Conservation (phyloP, 805 yeast genomes). For the Ogataea zsoltii region DNA sequence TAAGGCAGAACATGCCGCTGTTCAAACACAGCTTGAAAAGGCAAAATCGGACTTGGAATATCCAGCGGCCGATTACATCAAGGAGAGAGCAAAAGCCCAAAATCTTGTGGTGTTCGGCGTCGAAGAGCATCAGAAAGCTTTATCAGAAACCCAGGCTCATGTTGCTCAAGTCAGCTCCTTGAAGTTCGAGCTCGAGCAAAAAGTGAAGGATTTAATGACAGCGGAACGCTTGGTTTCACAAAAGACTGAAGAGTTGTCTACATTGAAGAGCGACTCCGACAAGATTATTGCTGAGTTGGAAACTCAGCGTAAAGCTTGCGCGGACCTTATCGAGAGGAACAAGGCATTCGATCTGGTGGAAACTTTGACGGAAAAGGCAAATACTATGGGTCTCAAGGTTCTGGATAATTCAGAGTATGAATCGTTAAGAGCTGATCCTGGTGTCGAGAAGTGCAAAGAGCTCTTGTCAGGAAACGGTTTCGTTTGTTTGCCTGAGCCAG, state of each 20-base stretch:
- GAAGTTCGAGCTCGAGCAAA: background rate
- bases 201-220: background rate
- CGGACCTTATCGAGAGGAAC: background rate
- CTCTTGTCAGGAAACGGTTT: slow-evolving; percentile 20
- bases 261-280: background rate
- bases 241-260: background rate
- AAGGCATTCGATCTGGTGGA: background rate
- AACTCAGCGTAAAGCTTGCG: background rate
- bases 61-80: background rate
- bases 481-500: slow-evolving; percentile 20
- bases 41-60: background rate
- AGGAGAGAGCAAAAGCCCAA: background rate
- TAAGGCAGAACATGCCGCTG: background rate
- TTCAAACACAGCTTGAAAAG: background rate
- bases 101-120: background rate
- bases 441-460: slow-evolving; percentile 16
- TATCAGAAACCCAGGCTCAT: background rate
- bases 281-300: background rate
- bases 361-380: background rate
- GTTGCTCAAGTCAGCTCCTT: background rate
- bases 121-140: background rate
- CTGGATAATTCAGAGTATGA: slow-evolving; percentile 8
- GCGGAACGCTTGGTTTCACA: background rate
- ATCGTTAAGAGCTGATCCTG: slow-evolving; percentile 12
- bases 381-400: slow-evolving; percentile 3